A percentile compares a stretch with the other conserved stretches of the same genome.
Evolutionary conservation across 306 rosid species (phyloP).

Genomic region (Prunus persica): DNA sequence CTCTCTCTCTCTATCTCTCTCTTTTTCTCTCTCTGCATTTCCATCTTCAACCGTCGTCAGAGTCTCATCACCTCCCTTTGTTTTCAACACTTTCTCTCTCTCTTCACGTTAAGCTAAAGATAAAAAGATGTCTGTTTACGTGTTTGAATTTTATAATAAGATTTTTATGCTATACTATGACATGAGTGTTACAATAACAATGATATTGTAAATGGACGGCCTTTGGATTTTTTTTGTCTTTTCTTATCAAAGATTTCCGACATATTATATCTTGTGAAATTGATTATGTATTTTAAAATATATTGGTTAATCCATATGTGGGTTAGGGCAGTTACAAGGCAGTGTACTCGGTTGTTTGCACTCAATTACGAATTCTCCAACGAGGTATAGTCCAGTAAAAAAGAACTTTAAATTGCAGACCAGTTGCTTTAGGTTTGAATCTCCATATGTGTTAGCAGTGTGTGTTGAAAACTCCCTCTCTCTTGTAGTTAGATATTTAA

Average conservation of each 20-base stretch:
- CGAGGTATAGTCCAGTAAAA: too few relatives aligned
- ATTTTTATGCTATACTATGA: neutral
- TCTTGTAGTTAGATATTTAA: too few relatives aligned
- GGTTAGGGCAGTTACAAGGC: too few relatives aligned
- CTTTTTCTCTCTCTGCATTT: neutral
- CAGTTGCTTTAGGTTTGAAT: too few relatives aligned
- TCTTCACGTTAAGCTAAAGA: slow-evolving; percentile 8
- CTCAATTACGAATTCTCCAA: too few relatives aligned
- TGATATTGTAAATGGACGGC: neutral
- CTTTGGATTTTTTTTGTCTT: neutral
- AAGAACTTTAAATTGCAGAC: rapidly evolving
- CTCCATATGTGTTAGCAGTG: too few relatives aligned
- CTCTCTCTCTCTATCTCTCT: neutral
- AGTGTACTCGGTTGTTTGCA: too few relatives aligned
- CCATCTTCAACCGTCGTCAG: neutral
- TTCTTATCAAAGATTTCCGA: neutral
- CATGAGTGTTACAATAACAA: neutral
- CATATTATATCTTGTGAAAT: too few relatives aligned
- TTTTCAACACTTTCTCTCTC: neutral
- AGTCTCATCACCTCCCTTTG: neutral
- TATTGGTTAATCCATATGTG: too few relatives aligned
- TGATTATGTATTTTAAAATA: too few relatives aligned
- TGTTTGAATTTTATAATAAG: neutral
- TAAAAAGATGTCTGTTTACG: slow-evolving; percentile 1
- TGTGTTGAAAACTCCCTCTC: rapidly evolving